Percentiles rank a stretch among this genome's conserved stretches.
Evolutionary conservation across 208 protist genomes (phyloP).

Genomic region (Acanthamoeba divionensis): DNA sequence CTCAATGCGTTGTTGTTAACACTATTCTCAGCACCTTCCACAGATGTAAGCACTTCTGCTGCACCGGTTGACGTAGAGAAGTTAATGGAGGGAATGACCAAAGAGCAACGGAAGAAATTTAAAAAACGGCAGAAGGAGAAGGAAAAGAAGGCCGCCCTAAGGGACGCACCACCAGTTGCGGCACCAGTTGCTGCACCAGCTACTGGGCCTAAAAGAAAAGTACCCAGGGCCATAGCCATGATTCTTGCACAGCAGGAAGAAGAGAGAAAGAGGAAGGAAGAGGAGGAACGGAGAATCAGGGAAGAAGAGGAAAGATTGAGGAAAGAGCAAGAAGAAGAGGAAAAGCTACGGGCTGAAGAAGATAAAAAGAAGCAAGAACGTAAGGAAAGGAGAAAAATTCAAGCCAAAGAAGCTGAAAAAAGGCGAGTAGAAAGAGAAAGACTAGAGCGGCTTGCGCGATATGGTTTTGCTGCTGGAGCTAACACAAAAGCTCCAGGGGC

Average conservation of each 20-base stretch:
- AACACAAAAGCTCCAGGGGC: no score
- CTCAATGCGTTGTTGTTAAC: not conserved
- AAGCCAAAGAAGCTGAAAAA: not conserved
- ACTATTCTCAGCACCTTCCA: not conserved
- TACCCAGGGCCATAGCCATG: not conserved
- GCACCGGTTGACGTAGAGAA: not conserved
- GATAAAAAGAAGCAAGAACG: not conserved
- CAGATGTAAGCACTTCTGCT: not conserved
- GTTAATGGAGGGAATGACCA: not conserved
- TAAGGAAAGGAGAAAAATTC: not conserved
- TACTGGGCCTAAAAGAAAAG: not conserved
- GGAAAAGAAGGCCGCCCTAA: constrained; percentile 1
- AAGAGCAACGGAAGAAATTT: not conserved
- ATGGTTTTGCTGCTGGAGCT: not conserved
- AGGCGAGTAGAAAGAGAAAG: not conserved
- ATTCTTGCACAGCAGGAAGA: constrained; percentile 32
- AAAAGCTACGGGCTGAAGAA: no score
- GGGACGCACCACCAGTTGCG: not conserved
- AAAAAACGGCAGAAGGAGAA: constrained; percentile 55
- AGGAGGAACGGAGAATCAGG: not conserved
- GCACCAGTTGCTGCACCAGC: not conserved
- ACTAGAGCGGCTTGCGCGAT: not conserved
- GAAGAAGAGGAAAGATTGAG: constrained; percentile 31
- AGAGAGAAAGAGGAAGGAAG: constrained; percentile 16
- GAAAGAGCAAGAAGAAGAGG: not conserved